Conservation (phyloP, 1,284 basidiomycete genomes). For the Somion occarium region DNA sequence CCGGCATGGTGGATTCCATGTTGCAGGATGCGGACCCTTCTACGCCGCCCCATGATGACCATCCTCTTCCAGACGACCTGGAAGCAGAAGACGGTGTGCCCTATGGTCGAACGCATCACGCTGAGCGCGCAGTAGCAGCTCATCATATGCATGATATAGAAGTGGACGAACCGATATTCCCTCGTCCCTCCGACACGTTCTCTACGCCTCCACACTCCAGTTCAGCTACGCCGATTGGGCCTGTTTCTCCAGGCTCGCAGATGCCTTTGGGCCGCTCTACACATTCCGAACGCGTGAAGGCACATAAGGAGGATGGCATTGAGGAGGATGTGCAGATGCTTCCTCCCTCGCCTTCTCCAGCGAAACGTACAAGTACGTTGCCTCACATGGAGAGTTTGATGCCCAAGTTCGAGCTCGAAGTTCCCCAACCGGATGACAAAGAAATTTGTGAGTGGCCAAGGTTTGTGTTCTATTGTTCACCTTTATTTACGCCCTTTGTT, state of each 20-base stretch:
- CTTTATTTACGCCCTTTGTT: not conserved
- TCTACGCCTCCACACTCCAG: conserved; percentile 12
- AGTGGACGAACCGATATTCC: not conserved
- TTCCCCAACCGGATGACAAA: conserved; percentile 8
- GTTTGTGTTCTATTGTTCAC: not conserved
- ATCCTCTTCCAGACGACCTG: conserved; percentile 28
- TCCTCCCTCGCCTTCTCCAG: conserved; percentile 59
- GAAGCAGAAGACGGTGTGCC: conserved; percentile 65
- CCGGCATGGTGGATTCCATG: conserved; percentile 59
- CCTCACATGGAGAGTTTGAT: conserved; percentile 29
- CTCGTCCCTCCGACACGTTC: conserved; percentile 7
- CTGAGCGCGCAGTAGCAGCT: conserved; percentile 32
- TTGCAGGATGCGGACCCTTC: conserved; percentile 31
- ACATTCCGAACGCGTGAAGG: conserved; percentile 38
- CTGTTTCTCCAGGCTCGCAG: conserved; percentile 16
- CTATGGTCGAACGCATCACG: conserved; percentile 66
- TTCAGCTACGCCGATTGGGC: conserved; percentile 8
- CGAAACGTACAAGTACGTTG: conserved; percentile 29
- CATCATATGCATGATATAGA: conserved; percentile 5
- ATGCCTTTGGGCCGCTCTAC: conserved; percentile 40
- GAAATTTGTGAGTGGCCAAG: conserved; percentile 9
- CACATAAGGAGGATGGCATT: conserved; percentile 35
- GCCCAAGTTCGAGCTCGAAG: conserved; percentile 38
- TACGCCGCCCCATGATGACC: conserved; percentile 22
- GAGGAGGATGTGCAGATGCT: conserved; percentile 45